Conservation (phyloP, 768 basidiomycete species). For the Lyophyllum shimeji region DNA sequence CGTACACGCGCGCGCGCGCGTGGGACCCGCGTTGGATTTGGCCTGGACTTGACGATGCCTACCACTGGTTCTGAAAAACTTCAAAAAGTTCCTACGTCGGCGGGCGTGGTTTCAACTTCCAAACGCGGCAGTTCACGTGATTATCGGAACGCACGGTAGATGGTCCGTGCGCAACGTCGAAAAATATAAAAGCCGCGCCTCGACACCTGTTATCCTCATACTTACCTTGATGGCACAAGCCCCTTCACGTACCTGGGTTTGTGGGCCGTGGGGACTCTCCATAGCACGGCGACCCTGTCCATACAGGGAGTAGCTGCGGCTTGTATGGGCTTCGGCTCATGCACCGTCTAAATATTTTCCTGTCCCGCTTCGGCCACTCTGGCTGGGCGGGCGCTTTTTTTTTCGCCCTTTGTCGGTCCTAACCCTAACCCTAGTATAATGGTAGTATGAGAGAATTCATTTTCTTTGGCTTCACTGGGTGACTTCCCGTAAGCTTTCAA, state of each 20-base stretch:
- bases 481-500: conserved; percentile 8
- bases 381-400: conserved; percentile 43
- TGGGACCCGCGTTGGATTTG: neutral
- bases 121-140: no score
- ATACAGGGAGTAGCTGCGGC: conserved; percentile 50
- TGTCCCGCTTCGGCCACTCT: conserved; percentile 55
- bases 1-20: no score
- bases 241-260: conserved; percentile 56
- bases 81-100: no score
- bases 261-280: conserved; percentile 57
- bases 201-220: conserved; percentile 36
- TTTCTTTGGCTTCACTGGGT: no score
- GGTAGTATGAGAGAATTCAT: no score
- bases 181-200: neutral
- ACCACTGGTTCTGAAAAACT: neutral
- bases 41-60: neutral
- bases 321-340: conserved; percentile 66
- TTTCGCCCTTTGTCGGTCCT: conserved; percentile 14
- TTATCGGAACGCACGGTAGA: neutral
- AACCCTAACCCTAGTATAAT: conserved; percentile 6
- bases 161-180: conserved; percentile 3
- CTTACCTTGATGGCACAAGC: conserved; percentile 67
- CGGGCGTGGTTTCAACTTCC: no score
- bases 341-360: conserved; percentile 69
- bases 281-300: conserved; percentile 78